These are phyloP conservation scores for Mycena amicta DNA, from an alignment of 768 basidiomycete genomes.

Conservation along the genomic window DNA sequence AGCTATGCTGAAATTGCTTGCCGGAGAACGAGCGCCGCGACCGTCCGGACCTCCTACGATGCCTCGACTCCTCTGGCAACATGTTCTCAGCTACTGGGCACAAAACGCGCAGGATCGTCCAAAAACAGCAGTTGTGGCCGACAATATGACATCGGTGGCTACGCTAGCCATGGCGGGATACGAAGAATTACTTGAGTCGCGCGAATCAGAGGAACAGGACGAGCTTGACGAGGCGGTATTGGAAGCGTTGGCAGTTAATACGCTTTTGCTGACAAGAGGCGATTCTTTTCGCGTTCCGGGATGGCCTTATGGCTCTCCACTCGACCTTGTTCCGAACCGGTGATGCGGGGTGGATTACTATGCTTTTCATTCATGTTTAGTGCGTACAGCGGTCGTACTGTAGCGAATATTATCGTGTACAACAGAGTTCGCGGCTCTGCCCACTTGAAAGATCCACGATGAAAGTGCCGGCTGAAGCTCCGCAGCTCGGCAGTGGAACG, in stretches of 20 bases:
- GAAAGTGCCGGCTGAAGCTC: too few species aligned
- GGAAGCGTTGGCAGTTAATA: not conserved
- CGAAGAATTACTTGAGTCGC: not conserved
- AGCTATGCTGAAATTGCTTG: not conserved
- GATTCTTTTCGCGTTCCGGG: slow-evolving; percentile 24
- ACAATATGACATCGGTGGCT: not conserved
- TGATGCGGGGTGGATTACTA: too few species aligned
- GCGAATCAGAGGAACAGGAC: not conserved
- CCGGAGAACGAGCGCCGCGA: slow-evolving; percentile 9
- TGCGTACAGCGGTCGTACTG: too few species aligned
- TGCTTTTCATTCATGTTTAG: too few species aligned
- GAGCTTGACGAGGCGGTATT: not conserved
- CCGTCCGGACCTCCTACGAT: slow-evolving; percentile 5
- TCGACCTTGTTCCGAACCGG: too few species aligned
- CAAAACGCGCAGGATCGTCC: not conserved
- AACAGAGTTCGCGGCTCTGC: too few species aligned
- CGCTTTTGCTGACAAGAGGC: not conserved
- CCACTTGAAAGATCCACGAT: too few species aligned
- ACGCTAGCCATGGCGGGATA: not conserved
- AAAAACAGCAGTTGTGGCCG: not conserved
- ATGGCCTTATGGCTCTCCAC: too few species aligned
- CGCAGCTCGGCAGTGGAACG: too few species aligned
- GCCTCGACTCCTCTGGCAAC: not conserved
- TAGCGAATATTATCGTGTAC: too few species aligned
- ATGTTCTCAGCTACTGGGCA: not conserved